Conservation (phyloP, 2,329 filamentous ascomycete species). For the Fusarium devonianum region DNA sequence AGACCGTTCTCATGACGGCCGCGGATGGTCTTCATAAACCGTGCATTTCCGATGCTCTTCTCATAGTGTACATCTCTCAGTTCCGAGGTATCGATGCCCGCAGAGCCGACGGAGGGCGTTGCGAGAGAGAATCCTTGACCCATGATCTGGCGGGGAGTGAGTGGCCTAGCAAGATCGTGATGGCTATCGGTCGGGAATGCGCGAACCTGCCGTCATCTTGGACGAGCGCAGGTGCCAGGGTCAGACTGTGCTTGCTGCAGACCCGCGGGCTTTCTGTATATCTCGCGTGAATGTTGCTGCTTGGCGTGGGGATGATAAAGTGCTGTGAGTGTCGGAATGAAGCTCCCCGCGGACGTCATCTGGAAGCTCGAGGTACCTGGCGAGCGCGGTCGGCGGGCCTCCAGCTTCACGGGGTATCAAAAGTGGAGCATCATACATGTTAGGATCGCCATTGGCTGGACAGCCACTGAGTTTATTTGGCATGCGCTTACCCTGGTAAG, state of each 20-base stretch:
- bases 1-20: conserved; percentile 89
- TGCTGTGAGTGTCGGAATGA: conserved; percentile 10
- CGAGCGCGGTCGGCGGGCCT: conserved; percentile 16
- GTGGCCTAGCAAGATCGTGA: conserved; percentile 28
- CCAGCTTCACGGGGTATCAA: conserved; percentile 22
- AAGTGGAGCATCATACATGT: conserved; percentile 12
- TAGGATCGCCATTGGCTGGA: too few species aligned
- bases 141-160: conserved; percentile 61
- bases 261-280: background rate
- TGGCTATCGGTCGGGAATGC: conserved; percentile 36
- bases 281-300: background rate
- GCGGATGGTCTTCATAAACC: conserved; percentile 96
- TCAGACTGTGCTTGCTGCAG: background rate
- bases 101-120: conserved; percentile 87
- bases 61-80: conserved; percentile 91
- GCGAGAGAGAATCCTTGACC: conserved; percentile 96
- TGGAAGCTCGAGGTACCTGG: conserved; percentile 8
- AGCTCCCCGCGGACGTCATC: conserved; percentile 31
- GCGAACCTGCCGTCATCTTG: conserved; percentile 39
- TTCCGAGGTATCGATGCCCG: conserved; percentile 93
- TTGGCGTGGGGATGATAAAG: background rate
- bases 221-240: background rate
- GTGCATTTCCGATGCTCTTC: conserved; percentile 86
- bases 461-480: too few species aligned
- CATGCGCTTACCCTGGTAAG: too few species aligned